phyloP scores from a whole-genome alignment of 495 filamentous ascomycete genomes.

The Penicillium herquei region DNA sequence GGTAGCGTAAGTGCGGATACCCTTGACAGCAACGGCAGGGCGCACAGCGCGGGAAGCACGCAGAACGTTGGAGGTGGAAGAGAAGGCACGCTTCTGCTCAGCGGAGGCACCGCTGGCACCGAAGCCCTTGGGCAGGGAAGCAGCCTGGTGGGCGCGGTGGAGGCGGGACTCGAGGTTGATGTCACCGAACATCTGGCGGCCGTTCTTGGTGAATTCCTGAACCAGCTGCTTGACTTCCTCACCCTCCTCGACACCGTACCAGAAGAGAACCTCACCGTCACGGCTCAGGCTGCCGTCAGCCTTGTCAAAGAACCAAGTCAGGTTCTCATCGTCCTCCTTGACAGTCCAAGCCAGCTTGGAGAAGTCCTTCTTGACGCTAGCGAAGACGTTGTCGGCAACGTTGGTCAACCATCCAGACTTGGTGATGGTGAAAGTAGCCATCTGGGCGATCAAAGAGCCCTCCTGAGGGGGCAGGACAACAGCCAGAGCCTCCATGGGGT shows the following conservation, averaged over 20 bases:
- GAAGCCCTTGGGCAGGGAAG: slow-evolving; percentile 48
- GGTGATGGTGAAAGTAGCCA: slow-evolving; percentile 92
- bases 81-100: slow-evolving; percentile 67
- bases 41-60: slow-evolving; percentile 33
- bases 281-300: slow-evolving; percentile 85
- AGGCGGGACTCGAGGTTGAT: slow-evolving; percentile 85
- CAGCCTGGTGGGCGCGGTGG: slow-evolving; percentile 70
- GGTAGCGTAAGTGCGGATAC: slow-evolving; percentile 54
- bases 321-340: slow-evolving; percentile 92
- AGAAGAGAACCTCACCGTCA: slow-evolving; percentile 90
- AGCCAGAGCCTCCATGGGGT: slow-evolving; percentile 93
- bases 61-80: slow-evolving; percentile 51
- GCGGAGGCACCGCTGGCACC: slow-evolving; percentile 41
- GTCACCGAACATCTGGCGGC: slow-evolving; percentile 85
- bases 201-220: slow-evolving; percentile 80
- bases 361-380: slow-evolving; percentile 87
- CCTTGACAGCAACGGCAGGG: slow-evolving; percentile 27
- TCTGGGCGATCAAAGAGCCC: slow-evolving; percentile 60
- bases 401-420: slow-evolving; percentile 96
- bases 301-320: slow-evolving; percentile 99
- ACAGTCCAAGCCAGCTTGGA: slow-evolving; percentile 96
- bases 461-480: slow-evolving; percentile 75
- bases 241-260: slow-evolving; percentile 87
- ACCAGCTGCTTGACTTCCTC: slow-evolving; percentile 85
- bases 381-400: slow-evolving; percentile 96